A percentile compares a stretch with the other conserved stretches of the same genome.
Evolutionary conservation across 345 rosid genomes (phyloP).

Genomic region (Hibiscus mutabilis): DNA sequence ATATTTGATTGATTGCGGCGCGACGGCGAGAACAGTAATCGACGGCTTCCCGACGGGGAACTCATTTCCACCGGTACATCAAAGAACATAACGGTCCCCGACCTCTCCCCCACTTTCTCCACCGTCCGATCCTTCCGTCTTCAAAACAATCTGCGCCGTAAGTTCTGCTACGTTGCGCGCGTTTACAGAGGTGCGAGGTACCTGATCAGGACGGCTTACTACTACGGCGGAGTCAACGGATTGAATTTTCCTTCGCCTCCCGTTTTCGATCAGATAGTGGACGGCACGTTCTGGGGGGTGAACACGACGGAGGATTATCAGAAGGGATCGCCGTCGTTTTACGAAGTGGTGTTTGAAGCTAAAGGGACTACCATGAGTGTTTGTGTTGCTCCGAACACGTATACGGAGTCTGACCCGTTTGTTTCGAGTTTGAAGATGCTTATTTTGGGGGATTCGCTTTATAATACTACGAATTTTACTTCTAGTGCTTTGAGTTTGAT

Average conservation of each 20-base stretch:
- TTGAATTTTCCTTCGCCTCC: conserved; percentile 41
- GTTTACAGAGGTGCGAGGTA: conserved; percentile 54
- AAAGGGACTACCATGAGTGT: conserved; percentile 65
- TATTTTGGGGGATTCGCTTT: conserved; percentile 44
- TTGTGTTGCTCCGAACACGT: conserved; percentile 54
- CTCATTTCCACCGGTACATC: conserved; percentile 43
- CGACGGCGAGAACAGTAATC: conserved; percentile 29
- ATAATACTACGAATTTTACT: conserved; percentile 62
- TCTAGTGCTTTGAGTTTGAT: conserved; percentile 46
- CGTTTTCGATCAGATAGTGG: conserved; percentile 85
- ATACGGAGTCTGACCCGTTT: conserved; percentile 80
- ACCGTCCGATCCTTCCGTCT: conserved; percentile 82
- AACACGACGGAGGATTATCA: conserved; percentile 66
- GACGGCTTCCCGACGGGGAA: conserved; percentile 51
- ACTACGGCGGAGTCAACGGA: conserved; percentile 77
- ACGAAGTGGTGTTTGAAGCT: conserved; percentile 72
- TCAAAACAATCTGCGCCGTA: conserved; percentile 27
- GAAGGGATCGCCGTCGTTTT: conserved; percentile 41
- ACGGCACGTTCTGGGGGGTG: conserved; percentile 74
- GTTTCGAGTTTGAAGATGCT: conserved; percentile 79
- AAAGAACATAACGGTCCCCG: conserved; percentile 29
- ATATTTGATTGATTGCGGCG: conserved; percentile 69
- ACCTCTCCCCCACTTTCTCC: conserved; percentile 28
- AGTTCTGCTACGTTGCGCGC: conserved; percentile 57
- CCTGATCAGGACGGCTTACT: conserved; percentile 65